Conservation (phyloP, 257 asterid genomes). For the Solanum sitiens region DNA sequence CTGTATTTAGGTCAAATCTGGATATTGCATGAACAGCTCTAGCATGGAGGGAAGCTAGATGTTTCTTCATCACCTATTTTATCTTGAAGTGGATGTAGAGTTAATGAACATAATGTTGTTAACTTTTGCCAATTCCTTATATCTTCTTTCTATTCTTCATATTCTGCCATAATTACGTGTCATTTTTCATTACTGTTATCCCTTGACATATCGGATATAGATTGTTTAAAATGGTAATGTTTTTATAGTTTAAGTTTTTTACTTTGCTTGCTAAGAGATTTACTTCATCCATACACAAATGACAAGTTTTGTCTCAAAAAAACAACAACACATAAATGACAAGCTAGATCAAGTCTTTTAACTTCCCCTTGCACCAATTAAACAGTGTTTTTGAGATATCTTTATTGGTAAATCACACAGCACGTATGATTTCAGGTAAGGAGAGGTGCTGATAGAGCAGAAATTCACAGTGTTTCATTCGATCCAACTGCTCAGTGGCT, state of each 20-base stretch:
- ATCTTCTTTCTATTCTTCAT: neutral
- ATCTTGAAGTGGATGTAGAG: neutral
- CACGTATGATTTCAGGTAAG: slow-evolving; percentile 45
- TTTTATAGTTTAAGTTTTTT: neutral
- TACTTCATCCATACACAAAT: neutral
- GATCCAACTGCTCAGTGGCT: slow-evolving; percentile 89
- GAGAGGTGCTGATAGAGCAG: slow-evolving; percentile 85
- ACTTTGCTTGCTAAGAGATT: neutral
- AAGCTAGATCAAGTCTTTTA: neutral
- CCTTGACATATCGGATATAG: neutral
- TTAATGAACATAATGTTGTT: neutral
- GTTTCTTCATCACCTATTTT: neutral
- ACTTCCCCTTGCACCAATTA: neutral
- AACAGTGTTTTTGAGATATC: neutral
- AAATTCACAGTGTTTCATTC: slow-evolving; percentile 66
- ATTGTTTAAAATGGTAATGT: neutral
- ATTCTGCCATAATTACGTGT: neutral
- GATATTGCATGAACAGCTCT: neutral
- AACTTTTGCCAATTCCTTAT: neutral
- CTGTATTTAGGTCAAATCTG: neutral
- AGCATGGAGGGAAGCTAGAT: neutral
- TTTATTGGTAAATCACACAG: neutral
- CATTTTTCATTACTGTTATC: neutral
- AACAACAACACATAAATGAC: neutral
- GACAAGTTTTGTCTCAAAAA: neutral